Conservation (phyloP, 345 rosid genomes). For the Isatis tinctoria region DNA sequence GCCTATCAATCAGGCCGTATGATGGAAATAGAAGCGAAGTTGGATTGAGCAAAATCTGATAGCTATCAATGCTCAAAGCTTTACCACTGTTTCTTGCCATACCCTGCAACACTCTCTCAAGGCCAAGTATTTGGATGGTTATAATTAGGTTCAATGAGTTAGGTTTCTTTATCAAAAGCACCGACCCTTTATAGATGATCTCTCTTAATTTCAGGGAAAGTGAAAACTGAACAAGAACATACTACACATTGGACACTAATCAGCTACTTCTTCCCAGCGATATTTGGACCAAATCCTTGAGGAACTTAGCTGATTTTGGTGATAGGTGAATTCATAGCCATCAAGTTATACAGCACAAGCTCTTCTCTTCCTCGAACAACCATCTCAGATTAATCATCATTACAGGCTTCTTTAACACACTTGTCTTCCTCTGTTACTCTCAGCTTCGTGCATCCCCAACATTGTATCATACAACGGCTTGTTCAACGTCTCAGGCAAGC, state of each 20-base stretch:
- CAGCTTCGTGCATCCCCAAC: constrained; percentile 64
- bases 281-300: constrained; percentile 64
- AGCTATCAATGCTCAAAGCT: too few species aligned
- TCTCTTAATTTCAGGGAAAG: not conserved
- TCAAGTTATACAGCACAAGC: constrained; percentile 67
- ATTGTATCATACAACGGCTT: constrained; percentile 83
- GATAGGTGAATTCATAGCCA: constrained; percentile 86
- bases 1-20: too few species aligned
- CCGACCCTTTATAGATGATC: not conserved
- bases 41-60: too few species aligned
- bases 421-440: constrained; percentile 30
- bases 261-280: constrained; percentile 62
- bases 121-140: constrained; percentile 42
- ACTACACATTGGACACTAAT: not conserved
- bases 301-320: constrained; percentile 77
- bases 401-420: constrained; percentile 40
- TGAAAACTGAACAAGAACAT: not conserved
- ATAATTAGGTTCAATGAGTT: not conserved
- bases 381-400: constrained; percentile 75
- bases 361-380: constrained; percentile 58
- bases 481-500: constrained; percentile 78
- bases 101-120: constrained; percentile 37
- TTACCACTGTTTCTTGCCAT: not conserved
- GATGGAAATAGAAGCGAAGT: too few species aligned
- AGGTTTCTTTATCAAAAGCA: not conserved